Percentiles rank a stretch among this genome's conserved stretches.
These are phyloP conservation scores for Clarireedia sp. DNA, from an alignment of 2,329 filamentous ascomycete species.

Conservation along the genomic window DNA sequence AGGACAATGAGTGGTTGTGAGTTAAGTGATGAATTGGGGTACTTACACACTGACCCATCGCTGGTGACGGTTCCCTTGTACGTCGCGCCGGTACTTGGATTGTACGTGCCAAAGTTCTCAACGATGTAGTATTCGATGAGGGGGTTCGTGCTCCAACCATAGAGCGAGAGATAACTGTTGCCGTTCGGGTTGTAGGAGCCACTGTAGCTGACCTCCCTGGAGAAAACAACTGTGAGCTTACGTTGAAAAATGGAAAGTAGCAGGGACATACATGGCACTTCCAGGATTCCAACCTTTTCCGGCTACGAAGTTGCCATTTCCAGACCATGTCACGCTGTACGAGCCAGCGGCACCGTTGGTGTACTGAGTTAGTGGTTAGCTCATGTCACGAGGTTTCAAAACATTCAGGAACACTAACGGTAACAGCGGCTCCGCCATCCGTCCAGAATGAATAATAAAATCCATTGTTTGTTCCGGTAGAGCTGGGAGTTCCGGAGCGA, in stretches of 20 bases:
- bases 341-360: conserved; percentile 44
- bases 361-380: conserved; percentile 32
- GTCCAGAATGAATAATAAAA: conserved; percentile 53
- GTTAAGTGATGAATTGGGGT: background rate
- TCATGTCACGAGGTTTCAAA: background rate
- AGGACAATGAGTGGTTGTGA: too few species aligned
- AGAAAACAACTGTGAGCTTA: background rate
- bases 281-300: conserved; percentile 44
- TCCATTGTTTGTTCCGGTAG: conserved; percentile 5
- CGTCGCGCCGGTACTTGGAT: conserved; percentile 40
- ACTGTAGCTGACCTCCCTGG: conserved; percentile 34
- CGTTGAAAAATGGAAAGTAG: background rate
- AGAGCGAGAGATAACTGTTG: conserved; percentile 47
- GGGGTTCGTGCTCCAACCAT: conserved; percentile 42
- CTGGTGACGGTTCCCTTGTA: conserved; percentile 42
- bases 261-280: conserved; percentile 16
- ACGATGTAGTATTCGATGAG: conserved; percentile 42
- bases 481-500: background rate
- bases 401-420: conserved; percentile 6
- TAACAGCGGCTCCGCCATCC: conserved; percentile 40
- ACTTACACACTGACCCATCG: conserved; percentile 44
- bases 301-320: conserved; percentile 39
- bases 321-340: conserved; percentile 43
- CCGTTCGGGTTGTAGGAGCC: conserved; percentile 35
- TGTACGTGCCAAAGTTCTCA: conserved; percentile 44